Conservation (phyloP, 2,329 filamentous ascomycete genomes). For the Cryphonectria naterciae region DNA sequence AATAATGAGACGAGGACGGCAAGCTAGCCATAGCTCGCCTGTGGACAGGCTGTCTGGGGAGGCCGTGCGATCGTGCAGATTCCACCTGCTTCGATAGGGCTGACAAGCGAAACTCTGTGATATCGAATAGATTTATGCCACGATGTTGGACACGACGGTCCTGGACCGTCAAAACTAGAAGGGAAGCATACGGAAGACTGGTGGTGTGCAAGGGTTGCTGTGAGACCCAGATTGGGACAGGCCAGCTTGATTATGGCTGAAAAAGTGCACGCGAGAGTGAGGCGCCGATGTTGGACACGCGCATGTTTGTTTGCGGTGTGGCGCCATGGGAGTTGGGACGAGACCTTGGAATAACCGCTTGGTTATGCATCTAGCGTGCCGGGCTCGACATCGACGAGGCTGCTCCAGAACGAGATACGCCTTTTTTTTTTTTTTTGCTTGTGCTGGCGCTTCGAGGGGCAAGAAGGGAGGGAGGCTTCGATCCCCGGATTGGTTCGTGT, state of each 20-base stretch:
- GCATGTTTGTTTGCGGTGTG: conserved; percentile 19
- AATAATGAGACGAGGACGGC: background rate
- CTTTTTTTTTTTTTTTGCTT: conserved; percentile 27
- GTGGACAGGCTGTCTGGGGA: conserved; percentile 20
- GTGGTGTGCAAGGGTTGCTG: conserved; percentile 8
- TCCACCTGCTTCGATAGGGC: conserved; percentile 20
- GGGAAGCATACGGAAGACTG: conserved; percentile 17
- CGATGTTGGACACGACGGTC: conserved; percentile 1
- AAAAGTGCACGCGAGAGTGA: background rate
- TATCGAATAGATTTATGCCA: conserved; percentile 20
- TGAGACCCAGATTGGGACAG: conserved; percentile 18
- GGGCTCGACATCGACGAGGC: conserved; percentile 10
- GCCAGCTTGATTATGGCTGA: conserved; percentile 13
- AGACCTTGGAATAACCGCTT: conserved; percentile 17
- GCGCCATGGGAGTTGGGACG: conserved; percentile 13
- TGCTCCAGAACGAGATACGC: conserved; percentile 5
- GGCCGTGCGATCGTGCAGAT: conserved; percentile 23
- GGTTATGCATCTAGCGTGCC: conserved; percentile 20
- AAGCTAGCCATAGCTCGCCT: conserved; percentile 13
- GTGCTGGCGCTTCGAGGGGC: conserved; percentile 8
- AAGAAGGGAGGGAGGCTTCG: background rate
- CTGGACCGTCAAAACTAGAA: conserved; percentile 14
- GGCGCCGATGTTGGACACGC: background rate
- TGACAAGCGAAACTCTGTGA: conserved; percentile 13
- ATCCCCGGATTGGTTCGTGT: background rate